Evolutionary conservation across 2,329 filamentous ascomycete genomes (phyloP).

Genomic region (Fusarium sp.): DNA sequence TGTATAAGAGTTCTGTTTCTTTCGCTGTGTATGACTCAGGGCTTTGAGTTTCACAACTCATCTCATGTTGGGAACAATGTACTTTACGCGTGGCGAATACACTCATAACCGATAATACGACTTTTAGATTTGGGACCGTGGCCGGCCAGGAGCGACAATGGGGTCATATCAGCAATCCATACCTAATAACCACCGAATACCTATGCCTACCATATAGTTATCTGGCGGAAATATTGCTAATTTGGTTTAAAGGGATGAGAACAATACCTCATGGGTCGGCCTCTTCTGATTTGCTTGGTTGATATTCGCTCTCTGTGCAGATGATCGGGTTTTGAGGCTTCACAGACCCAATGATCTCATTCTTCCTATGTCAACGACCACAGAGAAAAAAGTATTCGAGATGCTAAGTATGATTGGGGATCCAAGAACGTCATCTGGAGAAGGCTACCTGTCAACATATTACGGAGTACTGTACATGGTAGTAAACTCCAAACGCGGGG

Average conservation of each 20-base stretch:
- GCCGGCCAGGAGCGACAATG: neutral
- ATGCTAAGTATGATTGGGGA: neutral
- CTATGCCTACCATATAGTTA: neutral
- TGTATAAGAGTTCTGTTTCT: neutral
- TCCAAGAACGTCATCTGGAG: neutral
- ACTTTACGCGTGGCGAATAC: conserved; percentile 1
- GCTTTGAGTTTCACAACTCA: neutral
- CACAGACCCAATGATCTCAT: neutral
- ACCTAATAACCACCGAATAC: neutral
- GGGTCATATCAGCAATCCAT: neutral
- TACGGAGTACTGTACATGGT: too few species aligned
- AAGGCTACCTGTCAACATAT: neutral
- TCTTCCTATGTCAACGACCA: neutral
- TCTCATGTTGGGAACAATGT: neutral
- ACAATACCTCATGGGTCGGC: neutral
- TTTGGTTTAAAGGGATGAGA: neutral
- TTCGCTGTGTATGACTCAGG: neutral
- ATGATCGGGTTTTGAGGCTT: neutral
- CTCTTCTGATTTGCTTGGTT: neutral
- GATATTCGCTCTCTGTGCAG: neutral
- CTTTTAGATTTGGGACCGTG: neutral
- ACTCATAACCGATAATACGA: neutral
- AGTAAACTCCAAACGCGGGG: neutral
- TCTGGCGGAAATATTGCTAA: neutral
- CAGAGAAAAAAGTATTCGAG: neutral